phyloP scores from a whole-genome alignment of 2,329 filamentous ascomycete genomes.

The Sphaceloma murrayae region DNA sequence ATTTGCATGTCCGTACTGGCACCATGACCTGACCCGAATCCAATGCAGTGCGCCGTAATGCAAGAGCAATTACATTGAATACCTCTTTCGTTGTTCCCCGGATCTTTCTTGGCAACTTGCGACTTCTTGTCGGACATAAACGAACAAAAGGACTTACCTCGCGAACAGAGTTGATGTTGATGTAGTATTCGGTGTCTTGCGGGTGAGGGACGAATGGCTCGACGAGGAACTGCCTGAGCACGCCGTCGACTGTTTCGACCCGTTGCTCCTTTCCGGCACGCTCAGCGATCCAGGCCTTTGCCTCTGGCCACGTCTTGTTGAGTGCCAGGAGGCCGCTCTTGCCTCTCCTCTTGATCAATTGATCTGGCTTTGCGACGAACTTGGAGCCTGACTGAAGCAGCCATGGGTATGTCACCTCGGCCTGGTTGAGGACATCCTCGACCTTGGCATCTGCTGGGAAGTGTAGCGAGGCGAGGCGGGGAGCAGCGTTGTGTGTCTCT shows the following conservation, averaged over 20 bases:
- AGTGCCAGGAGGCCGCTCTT: slow-evolving; percentile 94
- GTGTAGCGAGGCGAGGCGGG: slow-evolving; percentile 82
- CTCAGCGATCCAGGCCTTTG: slow-evolving; percentile 85
- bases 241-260: slow-evolving; percentile 84
- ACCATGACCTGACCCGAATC: too few species aligned
- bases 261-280: slow-evolving; percentile 84
- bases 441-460: slow-evolving; percentile 84
- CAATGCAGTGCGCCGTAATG: too few species aligned
- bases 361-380: slow-evolving; percentile 98
- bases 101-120: slow-evolving; percentile 9
- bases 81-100: too few species aligned
- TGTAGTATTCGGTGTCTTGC: slow-evolving; percentile 95
- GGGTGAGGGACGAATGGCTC: slow-evolving; percentile 98
- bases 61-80: too few species aligned
- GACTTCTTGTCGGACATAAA: slow-evolving; percentile 13
- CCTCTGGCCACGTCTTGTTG: slow-evolving; percentile 96
- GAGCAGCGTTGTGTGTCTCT: slow-evolving; percentile 81
- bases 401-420: slow-evolving; percentile 95
- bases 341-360: slow-evolving; percentile 98
- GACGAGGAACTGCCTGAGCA: slow-evolving; percentile 89
- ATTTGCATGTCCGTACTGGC: too few species aligned
- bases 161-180: slow-evolving; percentile 99
- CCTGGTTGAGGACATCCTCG: slow-evolving; percentile 80
- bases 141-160: slow-evolving; percentile 62
- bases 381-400: slow-evolving; percentile 71